Percentiles rank a stretch among this genome's conserved stretches.
Evolutionary conservation across 768 basidiomycete species (phyloP).

Genomic region (Lyophyllum semitale): DNA sequence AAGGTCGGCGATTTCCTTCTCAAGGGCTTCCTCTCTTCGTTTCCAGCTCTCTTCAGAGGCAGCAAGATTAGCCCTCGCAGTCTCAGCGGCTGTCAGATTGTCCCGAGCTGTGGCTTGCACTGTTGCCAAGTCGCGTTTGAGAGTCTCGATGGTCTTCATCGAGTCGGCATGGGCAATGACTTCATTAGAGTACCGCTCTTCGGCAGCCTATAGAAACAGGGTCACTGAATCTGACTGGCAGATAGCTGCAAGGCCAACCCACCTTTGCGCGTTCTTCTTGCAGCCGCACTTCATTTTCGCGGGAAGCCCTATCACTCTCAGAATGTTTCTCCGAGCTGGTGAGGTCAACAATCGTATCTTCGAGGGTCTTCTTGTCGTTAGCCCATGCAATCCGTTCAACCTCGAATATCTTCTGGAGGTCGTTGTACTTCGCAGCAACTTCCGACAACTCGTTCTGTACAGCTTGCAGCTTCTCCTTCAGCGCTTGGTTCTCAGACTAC

Average conservation of each 20-base stretch:
- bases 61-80: slow-evolving; percentile 70
- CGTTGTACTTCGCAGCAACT: slow-evolving; percentile 49
- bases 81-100: slow-evolving; percentile 63
- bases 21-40: slow-evolving; percentile 73
- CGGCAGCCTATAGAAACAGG: slow-evolving; percentile 52
- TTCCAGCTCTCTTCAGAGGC: slow-evolving; percentile 81
- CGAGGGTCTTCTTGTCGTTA: slow-evolving; percentile 79
- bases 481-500: slow-evolving; percentile 67
- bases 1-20: slow-evolving; percentile 77
- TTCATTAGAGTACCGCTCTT: slow-evolving; percentile 79
- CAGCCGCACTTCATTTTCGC: slow-evolving; percentile 65
- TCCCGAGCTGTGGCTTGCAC: slow-evolving; percentile 59
- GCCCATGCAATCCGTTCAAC: slow-evolving; percentile 69
- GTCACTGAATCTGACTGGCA: background rate
- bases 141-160: slow-evolving; percentile 66
- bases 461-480: slow-evolving; percentile 61
- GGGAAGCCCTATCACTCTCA: slow-evolving; percentile 61
- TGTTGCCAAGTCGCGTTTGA: slow-evolving; percentile 62
- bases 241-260: slow-evolving; percentile 7
- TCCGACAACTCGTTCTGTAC: slow-evolving; percentile 57
- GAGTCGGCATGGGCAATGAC: slow-evolving; percentile 86
- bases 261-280: slow-evolving; percentile 75
- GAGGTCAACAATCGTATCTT: slow-evolving; percentile 82
- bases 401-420: slow-evolving; percentile 68
- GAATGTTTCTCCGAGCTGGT: slow-evolving; percentile 70